Conservation (phyloP, 352 stramenopile genomes). For the Globisporangium cystogenes region DNA sequence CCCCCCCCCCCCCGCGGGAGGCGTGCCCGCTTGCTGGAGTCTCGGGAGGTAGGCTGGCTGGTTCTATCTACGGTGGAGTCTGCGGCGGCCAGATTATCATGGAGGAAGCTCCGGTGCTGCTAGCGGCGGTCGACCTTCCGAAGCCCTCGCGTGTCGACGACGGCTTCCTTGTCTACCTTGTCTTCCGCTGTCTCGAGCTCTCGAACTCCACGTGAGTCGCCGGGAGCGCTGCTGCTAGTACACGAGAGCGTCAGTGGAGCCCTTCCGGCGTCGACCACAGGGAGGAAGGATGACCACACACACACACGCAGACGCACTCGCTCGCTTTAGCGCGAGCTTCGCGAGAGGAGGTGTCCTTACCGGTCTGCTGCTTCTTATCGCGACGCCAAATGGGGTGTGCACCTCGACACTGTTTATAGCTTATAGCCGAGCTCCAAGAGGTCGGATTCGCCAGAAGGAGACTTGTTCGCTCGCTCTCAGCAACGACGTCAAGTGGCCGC, state of each 20-base stretch:
- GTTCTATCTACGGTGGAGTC: not conserved
- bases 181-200: not conserved
- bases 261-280: not conserved
- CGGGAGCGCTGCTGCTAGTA: not conserved
- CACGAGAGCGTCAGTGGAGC: constrained; percentile 1
- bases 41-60: not conserved
- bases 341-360: not conserved
- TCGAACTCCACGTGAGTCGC: not conserved
- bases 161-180: not conserved
- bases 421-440: no score
- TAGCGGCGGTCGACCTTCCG: not conserved
- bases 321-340: not conserved
- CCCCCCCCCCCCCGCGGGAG: no score
- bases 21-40: not conserved
- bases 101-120: not conserved
- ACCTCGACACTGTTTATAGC: not conserved
- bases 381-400: no score
- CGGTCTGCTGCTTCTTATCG: not conserved
- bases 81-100: not conserved
- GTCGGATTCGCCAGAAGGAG: no score
- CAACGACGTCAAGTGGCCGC: no score
- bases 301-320: not conserved
- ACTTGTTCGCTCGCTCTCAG: no score
- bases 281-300: no score
- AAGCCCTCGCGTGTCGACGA: not conserved